phyloP scores from a whole-genome alignment of 2,329 filamentous ascomycete species.

The Drechslera avenae region DNA sequence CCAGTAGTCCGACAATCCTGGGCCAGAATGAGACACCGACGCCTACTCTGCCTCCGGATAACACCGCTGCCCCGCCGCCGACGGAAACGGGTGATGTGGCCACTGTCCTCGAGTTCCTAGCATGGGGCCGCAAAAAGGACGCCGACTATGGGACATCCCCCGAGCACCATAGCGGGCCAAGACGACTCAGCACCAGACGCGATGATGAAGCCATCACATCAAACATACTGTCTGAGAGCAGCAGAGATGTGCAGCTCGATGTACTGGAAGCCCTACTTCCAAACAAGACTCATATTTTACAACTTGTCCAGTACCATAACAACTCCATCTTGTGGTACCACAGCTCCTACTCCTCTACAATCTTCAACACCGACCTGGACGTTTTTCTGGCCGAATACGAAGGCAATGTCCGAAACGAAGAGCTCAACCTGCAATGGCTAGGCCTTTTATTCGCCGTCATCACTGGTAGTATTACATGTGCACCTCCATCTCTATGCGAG shows the following conservation, averaged over 20 bases:
- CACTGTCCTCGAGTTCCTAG: slow-evolving; percentile 55
- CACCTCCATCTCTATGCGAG: slow-evolving; percentile 32
- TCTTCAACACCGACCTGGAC: slow-evolving; percentile 10
- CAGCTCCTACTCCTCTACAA: slow-evolving; percentile 40
- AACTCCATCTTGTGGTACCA: slow-evolving; percentile 48
- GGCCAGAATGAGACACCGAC: slow-evolving; percentile 18
- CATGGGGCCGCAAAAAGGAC: slow-evolving; percentile 56
- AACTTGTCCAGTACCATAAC: slow-evolving; percentile 45
- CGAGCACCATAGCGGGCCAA: slow-evolving; percentile 20
- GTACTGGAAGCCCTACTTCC: slow-evolving; percentile 43
- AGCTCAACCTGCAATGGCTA: slow-evolving; percentile 52
- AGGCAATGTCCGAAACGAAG: slow-evolving; percentile 41
- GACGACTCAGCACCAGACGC: slow-evolving; percentile 1
- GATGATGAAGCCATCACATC: slow-evolving; percentile 1
- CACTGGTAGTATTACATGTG: slow-evolving; percentile 50
- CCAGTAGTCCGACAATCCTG: not conserved
- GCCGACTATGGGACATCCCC: slow-evolving; percentile 16
- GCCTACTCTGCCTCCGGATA: not conserved
- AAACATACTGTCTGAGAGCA: slow-evolving; percentile 7
- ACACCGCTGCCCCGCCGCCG: not conserved
- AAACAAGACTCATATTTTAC: slow-evolving; percentile 6
- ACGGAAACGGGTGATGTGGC: slow-evolving; percentile 45
- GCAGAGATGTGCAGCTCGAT: slow-evolving; percentile 25
- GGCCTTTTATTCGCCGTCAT: slow-evolving; percentile 52
- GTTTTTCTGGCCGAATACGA: slow-evolving; percentile 32